A percentile compares a stretch with the other conserved stretches of the same genome.
Conservation (phyloP, 1,284 basidiomycete genomes). For the Irpex sp. region DNA sequence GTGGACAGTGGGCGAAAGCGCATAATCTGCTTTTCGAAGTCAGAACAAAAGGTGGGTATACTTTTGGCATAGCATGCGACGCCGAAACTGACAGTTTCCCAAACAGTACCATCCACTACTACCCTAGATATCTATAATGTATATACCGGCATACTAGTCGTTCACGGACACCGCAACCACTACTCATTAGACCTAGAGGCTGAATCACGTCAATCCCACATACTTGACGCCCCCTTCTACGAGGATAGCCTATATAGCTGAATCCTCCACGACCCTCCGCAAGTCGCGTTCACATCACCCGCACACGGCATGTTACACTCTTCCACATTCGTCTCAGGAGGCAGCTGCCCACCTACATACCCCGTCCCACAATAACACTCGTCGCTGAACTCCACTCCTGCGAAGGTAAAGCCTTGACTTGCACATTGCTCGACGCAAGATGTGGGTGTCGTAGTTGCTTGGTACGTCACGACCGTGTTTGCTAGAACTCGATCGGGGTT, state of each 20-base stretch:
- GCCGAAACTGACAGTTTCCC: neutral
- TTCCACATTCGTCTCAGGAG: conserved; percentile 7
- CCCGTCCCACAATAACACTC: conserved; percentile 25
- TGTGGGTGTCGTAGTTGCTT: conserved; percentile 16
- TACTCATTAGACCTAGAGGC: neutral
- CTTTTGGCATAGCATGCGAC: neutral
- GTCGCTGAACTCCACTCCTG: conserved; percentile 23
- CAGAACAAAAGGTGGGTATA: neutral
- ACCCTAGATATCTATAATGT: neutral
- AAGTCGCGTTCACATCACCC: conserved; percentile 14
- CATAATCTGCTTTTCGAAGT: neutral
- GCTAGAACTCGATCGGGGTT: conserved; percentile 19
- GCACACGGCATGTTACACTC: conserved; percentile 22
- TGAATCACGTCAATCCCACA: neutral
- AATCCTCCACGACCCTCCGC: conserved; percentile 21
- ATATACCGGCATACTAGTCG: neutral
- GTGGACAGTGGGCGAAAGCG: conserved; percentile 60
- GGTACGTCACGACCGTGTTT: conserved; percentile 15
- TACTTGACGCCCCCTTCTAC: neutral
- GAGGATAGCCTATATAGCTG: conserved; percentile 10
- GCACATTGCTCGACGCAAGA: conserved; percentile 18
- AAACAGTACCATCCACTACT: neutral
- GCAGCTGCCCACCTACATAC: conserved; percentile 11
- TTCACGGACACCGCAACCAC: neutral
- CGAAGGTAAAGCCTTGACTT: conserved; percentile 19